Evolutionary conservation across 2,329 filamentous ascomycete species (phyloP).

Genomic region (Tolypocladium guangdongense): DNA sequence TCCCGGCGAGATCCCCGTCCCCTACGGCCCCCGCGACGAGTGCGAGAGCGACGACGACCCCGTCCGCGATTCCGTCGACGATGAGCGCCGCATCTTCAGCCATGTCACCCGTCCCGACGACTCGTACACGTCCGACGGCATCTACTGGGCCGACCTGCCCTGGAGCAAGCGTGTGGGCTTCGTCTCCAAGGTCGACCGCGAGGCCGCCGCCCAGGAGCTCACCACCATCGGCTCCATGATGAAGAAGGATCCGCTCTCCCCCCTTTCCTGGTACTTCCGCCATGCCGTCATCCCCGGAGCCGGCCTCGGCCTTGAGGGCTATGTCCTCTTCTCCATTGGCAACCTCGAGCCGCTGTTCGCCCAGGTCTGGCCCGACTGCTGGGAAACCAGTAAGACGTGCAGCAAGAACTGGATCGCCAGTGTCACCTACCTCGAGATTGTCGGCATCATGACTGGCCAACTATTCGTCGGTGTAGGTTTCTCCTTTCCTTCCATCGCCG

Average conservation of each 20-base stretch:
- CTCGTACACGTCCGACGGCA: constrained; percentile 68
- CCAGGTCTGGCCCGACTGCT: constrained; percentile 67
- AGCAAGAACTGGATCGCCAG: constrained; percentile 69
- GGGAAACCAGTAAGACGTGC: constrained; percentile 58
- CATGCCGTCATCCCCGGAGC: constrained; percentile 90
- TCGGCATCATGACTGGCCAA: constrained; percentile 92
- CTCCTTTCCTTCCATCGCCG: neutral
- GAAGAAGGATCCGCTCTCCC: constrained; percentile 76
- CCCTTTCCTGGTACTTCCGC: constrained; percentile 75
- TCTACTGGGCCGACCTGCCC: constrained; percentile 88
- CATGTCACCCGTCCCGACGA: constrained; percentile 80
- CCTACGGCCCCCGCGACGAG: constrained; percentile 36
- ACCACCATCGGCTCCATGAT: constrained; percentile 62
- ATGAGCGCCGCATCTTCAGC: constrained; percentile 56
- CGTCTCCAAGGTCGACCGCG: constrained; percentile 59
- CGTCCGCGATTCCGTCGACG: constrained; percentile 28
- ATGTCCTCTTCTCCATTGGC: constrained; percentile 93
- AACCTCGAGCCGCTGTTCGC: constrained; percentile 78
- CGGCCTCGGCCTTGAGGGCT: constrained; percentile 85
- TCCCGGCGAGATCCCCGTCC: constrained; percentile 43
- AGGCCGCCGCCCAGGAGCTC: constrained; percentile 60
- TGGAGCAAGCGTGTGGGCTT: constrained; percentile 61
- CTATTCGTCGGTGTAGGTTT: constrained; percentile 65
- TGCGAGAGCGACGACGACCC: constrained; percentile 37
- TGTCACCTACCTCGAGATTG: constrained; percentile 84